Conservation (phyloP, 495 filamentous ascomycete species). For the Terfezia claveryi region DNA sequence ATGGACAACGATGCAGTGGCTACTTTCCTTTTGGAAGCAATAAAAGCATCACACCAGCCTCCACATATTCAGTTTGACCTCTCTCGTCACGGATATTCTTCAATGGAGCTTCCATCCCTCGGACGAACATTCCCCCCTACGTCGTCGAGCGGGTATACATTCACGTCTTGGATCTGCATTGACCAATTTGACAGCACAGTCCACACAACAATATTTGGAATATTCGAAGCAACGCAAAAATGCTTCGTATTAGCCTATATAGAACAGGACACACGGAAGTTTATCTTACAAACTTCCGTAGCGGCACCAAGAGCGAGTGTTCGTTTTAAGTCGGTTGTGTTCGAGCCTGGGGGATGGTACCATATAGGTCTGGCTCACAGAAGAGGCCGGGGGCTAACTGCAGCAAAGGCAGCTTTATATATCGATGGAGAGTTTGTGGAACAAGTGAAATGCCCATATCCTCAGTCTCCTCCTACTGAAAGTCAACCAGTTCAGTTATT, state of each 20-base stretch:
- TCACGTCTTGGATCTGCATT: constrained; percentile 69
- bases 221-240: constrained; percentile 76
- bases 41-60: constrained; percentile 50
- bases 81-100: constrained; percentile 64
- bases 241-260: constrained; percentile 89
- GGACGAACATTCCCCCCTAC: constrained; percentile 58
- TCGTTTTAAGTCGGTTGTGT: constrained; percentile 63
- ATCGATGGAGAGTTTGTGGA: constrained; percentile 87
- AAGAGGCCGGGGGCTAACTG: constrained; percentile 41
- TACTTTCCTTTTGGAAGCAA: constrained; percentile 49
- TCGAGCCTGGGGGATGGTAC: constrained; percentile 64
- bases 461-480: constrained; percentile 39
- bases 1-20: constrained; percentile 36
- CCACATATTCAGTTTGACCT: constrained; percentile 87
- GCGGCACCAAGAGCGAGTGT: constrained; percentile 70
- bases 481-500: constrained; percentile 71
- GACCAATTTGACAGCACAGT: constrained; percentile 63
- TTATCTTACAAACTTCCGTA: constrained; percentile 91
- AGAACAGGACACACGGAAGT: constrained; percentile 81
- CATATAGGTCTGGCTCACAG: constrained; percentile 74
- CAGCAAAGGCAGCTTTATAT: constrained; percentile 70
- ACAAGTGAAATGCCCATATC: constrained; percentile 74
- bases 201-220: constrained; percentile 89
- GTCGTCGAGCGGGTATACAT: constrained; percentile 59
- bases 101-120: constrained; percentile 65